Evolutionary conservation across 2,329 filamentous ascomycete genomes (phyloP), one percentile per base, ranked within the genome.

Genomic region (Colletotrichum sansevieriae): DNA sequence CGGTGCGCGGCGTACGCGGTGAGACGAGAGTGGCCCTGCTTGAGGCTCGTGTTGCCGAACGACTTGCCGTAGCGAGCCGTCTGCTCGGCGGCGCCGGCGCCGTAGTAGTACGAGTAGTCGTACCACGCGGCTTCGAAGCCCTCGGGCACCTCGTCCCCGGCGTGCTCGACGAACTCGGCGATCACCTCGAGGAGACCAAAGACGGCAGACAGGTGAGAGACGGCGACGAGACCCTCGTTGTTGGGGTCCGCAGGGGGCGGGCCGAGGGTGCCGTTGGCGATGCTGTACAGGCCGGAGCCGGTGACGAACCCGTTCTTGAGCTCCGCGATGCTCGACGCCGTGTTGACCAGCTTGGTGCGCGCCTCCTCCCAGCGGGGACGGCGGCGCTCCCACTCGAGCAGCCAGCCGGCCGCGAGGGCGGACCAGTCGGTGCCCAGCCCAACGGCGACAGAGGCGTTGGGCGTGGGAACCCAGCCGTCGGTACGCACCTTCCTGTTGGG

Each of bases 301-400:
- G 87, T 89, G 2, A 88, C 84, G 71, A 90, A 89, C 0, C 88
- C 88, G 70, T 88, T 85, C 68, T 81, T 87, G 4, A 90, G 79
- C 11, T 79, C 78, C 0, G 83, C 84, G 58, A 88, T 89, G 2
- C 87, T 86, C 4, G 77, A 75, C 11, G 85, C 79, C 0, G 83
- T 84, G 29, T 79, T 78, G 8, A 78, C 79, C 1, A 90, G 80
- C 74, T 87, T 89, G 2, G 76, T 72, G 33, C 79, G 80, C 1
- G 86, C 83, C 72, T 87, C 83, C 61, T 87, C 76, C 84, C 84
- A 87, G 2, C 84, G 79, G 0, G 84, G 77, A 0, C 86, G 85
- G 2, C 83, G 83, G 0, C 87, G 82, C 73, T 90, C 88, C 84
- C 85, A 90, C 65, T 88, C 88, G 2, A 89, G 81, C 0, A 90